phyloP scores from a whole-genome alignment of 352 stramenopile species.

The Pythium coloratum region DNA sequence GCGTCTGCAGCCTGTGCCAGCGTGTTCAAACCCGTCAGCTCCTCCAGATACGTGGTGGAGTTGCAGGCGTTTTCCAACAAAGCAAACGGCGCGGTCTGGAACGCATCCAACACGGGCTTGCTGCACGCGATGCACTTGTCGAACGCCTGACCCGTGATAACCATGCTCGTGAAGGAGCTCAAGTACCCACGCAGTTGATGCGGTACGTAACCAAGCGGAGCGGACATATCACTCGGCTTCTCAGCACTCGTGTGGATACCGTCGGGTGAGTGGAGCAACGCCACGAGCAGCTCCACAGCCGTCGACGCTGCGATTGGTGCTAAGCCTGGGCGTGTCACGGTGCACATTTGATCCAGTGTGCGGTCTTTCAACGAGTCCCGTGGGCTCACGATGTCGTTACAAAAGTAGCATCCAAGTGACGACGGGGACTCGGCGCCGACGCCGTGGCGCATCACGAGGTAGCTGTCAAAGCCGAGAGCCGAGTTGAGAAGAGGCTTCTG shows the following conservation, averaged over 20 bases:
- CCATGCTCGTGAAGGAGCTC: constrained; percentile 85
- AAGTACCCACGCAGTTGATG: constrained; percentile 96
- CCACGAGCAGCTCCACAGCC: constrained; percentile 96
- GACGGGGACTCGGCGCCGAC: constrained; percentile 25
- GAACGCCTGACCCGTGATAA: constrained; percentile 91
- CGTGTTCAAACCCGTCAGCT: constrained; percentile 71
- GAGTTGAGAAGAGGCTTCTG: constrained; percentile 89
- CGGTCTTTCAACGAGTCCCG: constrained; percentile 96
- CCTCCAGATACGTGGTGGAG: constrained; percentile 69
- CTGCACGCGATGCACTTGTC: constrained; percentile 96
- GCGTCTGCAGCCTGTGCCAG: constrained; percentile 59
- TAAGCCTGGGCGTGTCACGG: constrained; percentile 96
- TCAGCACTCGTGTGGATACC: constrained; percentile 69
- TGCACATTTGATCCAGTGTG: constrained; percentile 99
- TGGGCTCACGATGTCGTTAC: constrained; percentile 98
- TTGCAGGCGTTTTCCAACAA: constrained; percentile 71
- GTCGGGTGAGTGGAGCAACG: constrained; percentile 92
- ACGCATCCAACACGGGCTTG: constrained; percentile 86
- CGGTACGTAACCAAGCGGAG: constrained; percentile 85
- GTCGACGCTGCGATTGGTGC: constrained; percentile 91
- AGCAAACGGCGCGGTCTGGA: constrained; percentile 44
- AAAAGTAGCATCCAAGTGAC: constrained; percentile 98
- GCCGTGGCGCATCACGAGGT: constrained; percentile 98
- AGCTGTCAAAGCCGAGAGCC: constrained; percentile 94
- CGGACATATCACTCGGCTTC: constrained; percentile 46